Base-by-base conservation (phyloP, 108 stramenopile species). In the Nitzschia inconspicua region DNA sequence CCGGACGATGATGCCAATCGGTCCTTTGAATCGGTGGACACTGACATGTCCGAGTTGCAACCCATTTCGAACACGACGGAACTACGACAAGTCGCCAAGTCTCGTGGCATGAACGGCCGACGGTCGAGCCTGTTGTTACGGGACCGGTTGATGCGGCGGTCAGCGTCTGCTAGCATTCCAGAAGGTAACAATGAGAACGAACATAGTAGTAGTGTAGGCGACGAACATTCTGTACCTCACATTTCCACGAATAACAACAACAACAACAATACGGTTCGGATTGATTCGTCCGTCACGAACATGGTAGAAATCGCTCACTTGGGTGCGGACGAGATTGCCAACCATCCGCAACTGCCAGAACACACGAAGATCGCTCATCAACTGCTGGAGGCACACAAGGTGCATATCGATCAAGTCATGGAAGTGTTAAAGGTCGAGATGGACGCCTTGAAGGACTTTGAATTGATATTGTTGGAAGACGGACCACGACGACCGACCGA, bases 371-470 rank as follows among this genome's bases (percentile, higher is more conserved):
- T 84, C 60, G 78, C 78, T 11, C 57, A 74, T 22, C 80, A 85
- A 44, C 58, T 93, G 10, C 37, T 93, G 22, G 63, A 60, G 20
- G 85, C 76, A 9, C 91, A 93, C 62, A 79, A 82, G 40, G 49
- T 60, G 4, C 85, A 88, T 57, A 58, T 93, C 11, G 81, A 89
- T 58, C 47, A 70, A 35, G 66, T 93, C 14, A 87, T 89, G 80
- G 76, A 70, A 61, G 79, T 70, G 6, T 59, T 93, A 19, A 55
- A 80, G 14, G 61, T 70, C 24, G 91, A 93, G 73, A 93, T 89
- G 84, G 79, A 93, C 47, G 59, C 86, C 18, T 46, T 93, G 9
- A 48, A 74, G 23, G 85, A 86, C 35, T 79, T 93, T 68, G 86
- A 89, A 60, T 10, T 58, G 36, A 36, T 76, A 16, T 40, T 83